Evolutionary conservation across 768 basidiomycete species (phyloP), one percentile per base, ranked within the genome.

Genomic region (Suillus bovinus): DNA sequence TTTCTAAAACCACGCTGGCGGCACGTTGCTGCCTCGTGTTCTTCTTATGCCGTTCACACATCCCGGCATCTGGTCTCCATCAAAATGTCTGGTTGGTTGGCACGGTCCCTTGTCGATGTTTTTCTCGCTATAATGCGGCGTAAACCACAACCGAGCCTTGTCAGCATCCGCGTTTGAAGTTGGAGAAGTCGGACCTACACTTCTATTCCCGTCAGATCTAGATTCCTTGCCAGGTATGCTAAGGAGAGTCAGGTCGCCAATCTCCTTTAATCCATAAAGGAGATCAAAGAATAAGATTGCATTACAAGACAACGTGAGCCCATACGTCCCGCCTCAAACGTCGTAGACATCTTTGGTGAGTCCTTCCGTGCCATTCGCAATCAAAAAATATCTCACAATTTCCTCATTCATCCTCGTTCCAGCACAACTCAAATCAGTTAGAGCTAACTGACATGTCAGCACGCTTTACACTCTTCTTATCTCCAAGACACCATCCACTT

Each of bases 21-120:
- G 63, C 64, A 67, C 64, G 54, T 49, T 63, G 64, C 63, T 36
- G 63, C 69, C 72, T 71, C 67, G 65, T 74, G 69, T 67, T n/a
- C 27, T 52, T 38, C 33, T 61, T 27, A 61, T 70, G 62, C 71
- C 67, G 69, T 66, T 58, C 17, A 20, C 17, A 29, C 11, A 56
- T 56, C 34, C 16, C 33, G 53, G 22, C 53, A 36, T 34, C 8
- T 22, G 14, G 7, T 36, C 22, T 27, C 10, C 36, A 54, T 54
- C 34, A 36, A 54, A 50, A 24, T n/a, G 27, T 20, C 5, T 50
- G 29, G 50, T 52, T 20, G 29, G 31, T 52, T 31, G 50, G 50
- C 29, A 10, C 31, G 31, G 20, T 52, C 31, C 20, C 50, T 52
- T 52, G 50, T 34, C 33, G 33, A 34, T 34, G 33, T 36, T 16